Base-by-base conservation (phyloP, 306 rosid genomes). In the Trifolium fragiferum region DNA sequence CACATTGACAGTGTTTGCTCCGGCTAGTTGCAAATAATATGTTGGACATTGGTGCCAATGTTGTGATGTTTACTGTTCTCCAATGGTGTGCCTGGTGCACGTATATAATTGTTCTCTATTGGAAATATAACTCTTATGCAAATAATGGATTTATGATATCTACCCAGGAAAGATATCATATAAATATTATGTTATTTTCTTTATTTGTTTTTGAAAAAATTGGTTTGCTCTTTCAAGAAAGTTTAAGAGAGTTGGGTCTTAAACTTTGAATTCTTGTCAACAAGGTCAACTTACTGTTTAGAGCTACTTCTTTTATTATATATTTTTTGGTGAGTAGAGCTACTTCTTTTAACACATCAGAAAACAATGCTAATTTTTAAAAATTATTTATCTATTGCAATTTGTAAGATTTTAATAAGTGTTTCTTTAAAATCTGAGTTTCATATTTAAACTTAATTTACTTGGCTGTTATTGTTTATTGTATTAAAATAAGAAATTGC, bases 41-140 rank as follows among this genome's bases (percentile, higher is more conserved):
- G n/a, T 30, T 75, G 77, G 46, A 60, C 80, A 61, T 51, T 70
- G 16, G 18, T 64, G 30, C 68, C 62, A 53, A 44, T 11, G 10
- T 65, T 54, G 33, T 4, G 68, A 40, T 32, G 15, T 10, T 12
- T 57, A 23, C 14, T 40, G 25, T 61, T 21, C 38, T 35, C 33
- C 32, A 12, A 43, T 65, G n/a, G 53, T 20, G 15, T 37, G 16
- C 23, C 25, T 16, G 68, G 44, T n/a, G 21, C 44, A 15, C 16
- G 25, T 33, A 62, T 62, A 37, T 8, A 18, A 40, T 10, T 64
- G 49, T 18, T 37, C 27, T 63, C 49, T 63, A 1, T 32, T 18
- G 15, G 23, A 61, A 9, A 63, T 10, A 55, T 55, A 55, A 10
- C 19, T 15, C 20, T 49, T 47, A 47, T 47, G 19, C 54, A 47